Evolutionary conservation across 768 basidiomycete species (phyloP).

Genomic region (Tulasnella calospora): DNA sequence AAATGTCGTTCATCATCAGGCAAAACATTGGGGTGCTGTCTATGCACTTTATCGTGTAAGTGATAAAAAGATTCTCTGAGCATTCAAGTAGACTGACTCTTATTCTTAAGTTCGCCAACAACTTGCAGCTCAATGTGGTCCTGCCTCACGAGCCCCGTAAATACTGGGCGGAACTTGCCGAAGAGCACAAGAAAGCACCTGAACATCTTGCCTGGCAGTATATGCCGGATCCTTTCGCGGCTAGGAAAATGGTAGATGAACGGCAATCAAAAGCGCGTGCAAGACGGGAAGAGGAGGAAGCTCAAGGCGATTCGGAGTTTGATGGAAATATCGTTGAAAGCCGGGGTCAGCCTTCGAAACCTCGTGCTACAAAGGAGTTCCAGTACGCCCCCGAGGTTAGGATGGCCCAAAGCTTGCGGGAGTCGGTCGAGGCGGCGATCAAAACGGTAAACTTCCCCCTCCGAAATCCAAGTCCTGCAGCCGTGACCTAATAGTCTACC

Average conservation of each 20-base stretch:
- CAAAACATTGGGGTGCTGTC: conserved; percentile 86
- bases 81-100: not conserved
- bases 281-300: conserved; percentile 41
- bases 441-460: conserved; percentile 53
- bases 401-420: conserved; percentile 72
- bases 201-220: conserved; percentile 83
- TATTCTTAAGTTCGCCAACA: conserved; percentile 61
- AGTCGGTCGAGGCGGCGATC: conserved; percentile 73
- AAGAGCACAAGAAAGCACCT: conserved; percentile 61
- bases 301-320: conserved; percentile 10
- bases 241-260: conserved; percentile 59
- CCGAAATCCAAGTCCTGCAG: not conserved
- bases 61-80: not conserved
- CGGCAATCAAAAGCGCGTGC: conserved; percentile 56
- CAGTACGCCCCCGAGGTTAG: conserved; percentile 64
- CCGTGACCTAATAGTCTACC: not conserved
- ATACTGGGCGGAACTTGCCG: conserved; percentile 76
- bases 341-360: not conserved
- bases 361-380: conserved; percentile 39
- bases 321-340: not conserved
- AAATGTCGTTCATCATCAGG: conserved; percentile 33
- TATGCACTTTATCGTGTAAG: conserved; percentile 80
- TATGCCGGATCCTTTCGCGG: conserved; percentile 78
- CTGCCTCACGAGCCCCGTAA: conserved; percentile 81
- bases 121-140: conserved; percentile 63